Evolutionary conservation across 345 rosid genomes (phyloP), one percentile per base, ranked within the genome.

Genomic region (Brassica rapa): DNA sequence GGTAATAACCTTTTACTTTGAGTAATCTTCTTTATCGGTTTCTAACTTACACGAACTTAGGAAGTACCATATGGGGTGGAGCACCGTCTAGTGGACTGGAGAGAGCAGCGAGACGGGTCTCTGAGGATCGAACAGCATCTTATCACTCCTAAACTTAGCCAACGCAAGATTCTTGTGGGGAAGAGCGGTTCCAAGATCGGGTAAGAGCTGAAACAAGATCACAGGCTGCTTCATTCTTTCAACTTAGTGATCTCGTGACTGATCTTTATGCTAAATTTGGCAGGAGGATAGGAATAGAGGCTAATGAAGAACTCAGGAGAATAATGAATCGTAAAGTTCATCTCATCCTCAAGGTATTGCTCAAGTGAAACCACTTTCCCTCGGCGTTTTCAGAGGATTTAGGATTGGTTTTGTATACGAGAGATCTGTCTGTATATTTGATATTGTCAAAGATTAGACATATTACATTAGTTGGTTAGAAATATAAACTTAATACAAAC

Each of bases 221-320:
- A 66, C 3, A 12, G 5, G 53, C 53, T 43, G 15, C 15, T 69
- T 60, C 64, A 60, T 32, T 62, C 66, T 62, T 62, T 29, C 10
- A 21, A 23, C 15, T 66, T 7, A 7, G 39, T 67, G 8, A 14
- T 43, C 2, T 76, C 6, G 3, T 63, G 37, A 65, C 16, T 51
- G 51, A 10, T 71, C 6, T 39, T 39, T 70, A 46, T 33, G 37
- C 39, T 35, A 35, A 70, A 27, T 73, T 11, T 25, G 53, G 25
- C 89, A 94, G 97, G 91, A 93, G 91, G 73, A 95, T 90, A 71
- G 96, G 98, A 24, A 79, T 88, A 0, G 98, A 95, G 86, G 99
- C 99, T 23, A 95, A 91, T 61, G 93, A 95, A 83, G 99, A 93
- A 83, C 86, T 95, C 61, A 86, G 93, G 81, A 86, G 90, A 71